Conservation (phyloP, 495 filamentous ascomycete genomes). For the Wilcoxina mikolae region DNA sequence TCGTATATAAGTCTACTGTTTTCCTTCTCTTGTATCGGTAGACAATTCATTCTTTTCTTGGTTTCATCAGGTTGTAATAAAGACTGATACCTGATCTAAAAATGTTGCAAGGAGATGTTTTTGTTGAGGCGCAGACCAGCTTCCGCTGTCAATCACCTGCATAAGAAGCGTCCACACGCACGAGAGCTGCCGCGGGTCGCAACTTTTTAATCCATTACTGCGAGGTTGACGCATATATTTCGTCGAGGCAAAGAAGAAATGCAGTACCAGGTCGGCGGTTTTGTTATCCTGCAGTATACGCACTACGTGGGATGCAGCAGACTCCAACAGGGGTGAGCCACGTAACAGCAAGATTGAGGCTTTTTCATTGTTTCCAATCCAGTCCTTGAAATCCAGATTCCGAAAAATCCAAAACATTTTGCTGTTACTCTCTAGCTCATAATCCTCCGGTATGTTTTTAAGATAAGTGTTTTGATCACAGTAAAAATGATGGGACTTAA, state of each 20-base stretch:
- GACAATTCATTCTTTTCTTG: too few relatives aligned
- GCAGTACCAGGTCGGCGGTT: neutral
- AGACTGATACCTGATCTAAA: neutral
- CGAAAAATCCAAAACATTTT: slow-evolving; percentile 1
- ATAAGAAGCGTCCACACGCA: neutral
- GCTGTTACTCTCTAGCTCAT: neutral
- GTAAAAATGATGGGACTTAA: neutral
- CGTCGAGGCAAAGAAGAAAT: neutral
- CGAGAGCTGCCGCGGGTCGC: neutral
- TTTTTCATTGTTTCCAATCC: neutral
- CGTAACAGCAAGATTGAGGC: neutral
- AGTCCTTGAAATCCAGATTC: neutral
- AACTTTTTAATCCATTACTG: neutral
- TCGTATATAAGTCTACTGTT: too few relatives aligned
- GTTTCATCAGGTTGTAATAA: too few relatives aligned
- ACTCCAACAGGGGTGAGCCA: neutral
- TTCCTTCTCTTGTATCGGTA: too few relatives aligned
- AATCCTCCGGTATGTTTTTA: neutral
- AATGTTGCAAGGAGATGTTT: neutral
- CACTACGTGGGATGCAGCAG: neutral
- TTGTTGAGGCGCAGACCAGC: neutral
- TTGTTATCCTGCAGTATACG: neutral
- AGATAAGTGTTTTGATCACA: neutral
- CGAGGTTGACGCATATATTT: neutral
- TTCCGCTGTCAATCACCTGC: neutral